Evolutionary conservation across 1,139 yeast genomes (phyloP).

Genomic region (Kazachstania sp.): DNA sequence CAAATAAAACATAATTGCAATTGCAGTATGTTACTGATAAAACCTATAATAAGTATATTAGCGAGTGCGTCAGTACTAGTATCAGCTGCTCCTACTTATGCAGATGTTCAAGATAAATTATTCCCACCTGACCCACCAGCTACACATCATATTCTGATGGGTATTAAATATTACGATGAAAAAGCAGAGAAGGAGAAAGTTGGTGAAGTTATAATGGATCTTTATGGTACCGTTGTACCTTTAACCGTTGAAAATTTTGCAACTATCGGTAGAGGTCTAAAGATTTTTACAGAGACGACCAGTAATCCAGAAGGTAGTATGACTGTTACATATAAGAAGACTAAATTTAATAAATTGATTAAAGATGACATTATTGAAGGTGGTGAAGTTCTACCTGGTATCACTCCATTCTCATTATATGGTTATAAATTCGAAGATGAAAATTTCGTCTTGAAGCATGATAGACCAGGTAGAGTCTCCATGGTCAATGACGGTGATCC

Average conservation of each 20-base stretch:
- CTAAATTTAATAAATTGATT: slow-evolving; percentile 59
- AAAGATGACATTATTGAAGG: slow-evolving; percentile 67
- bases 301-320: slow-evolving; percentile 39
- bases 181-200: slow-evolving; percentile 11
- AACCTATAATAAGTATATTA: not conserved
- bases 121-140: slow-evolving; percentile 31
- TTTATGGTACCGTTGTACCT: slow-evolving; percentile 67
- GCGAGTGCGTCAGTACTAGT: not conserved
- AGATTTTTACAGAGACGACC: slow-evolving; percentile 28
- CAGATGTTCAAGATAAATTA: slow-evolving; percentile 6
- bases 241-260: slow-evolving; percentile 62
- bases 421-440: slow-evolving; percentile 63
- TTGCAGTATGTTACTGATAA: not conserved
- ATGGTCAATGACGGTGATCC: slow-evolving; percentile 68
- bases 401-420: slow-evolving; percentile 73
- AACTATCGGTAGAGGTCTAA: slow-evolving; percentile 45
- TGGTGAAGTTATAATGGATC: slow-evolving; percentile 47
- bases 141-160: slow-evolving; percentile 23
- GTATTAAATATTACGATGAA: slow-evolving; percentile 23
- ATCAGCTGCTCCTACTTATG: not conserved
- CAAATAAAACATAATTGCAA: not conserved
- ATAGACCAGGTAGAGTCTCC: slow-evolving; percentile 59
- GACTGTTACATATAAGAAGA: slow-evolving; percentile 47
- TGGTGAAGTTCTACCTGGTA: slow-evolving; percentile 79
- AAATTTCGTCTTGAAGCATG: slow-evolving; percentile 55